phyloP scores from a whole-genome alignment of 2,329 filamentous ascomycete species.

The Ophiosphaerella herpotricha region DNA sequence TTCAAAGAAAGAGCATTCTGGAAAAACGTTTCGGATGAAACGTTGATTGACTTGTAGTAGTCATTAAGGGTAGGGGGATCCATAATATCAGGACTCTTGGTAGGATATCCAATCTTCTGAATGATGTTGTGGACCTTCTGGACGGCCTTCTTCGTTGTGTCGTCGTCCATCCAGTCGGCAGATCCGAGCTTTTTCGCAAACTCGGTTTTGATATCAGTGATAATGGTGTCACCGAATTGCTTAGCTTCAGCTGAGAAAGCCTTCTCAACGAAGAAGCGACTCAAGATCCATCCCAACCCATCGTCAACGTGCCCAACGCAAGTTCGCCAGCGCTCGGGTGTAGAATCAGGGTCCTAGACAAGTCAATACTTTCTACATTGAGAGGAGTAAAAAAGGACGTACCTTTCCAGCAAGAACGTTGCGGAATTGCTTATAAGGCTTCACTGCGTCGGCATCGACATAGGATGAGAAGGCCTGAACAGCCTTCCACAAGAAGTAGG shows the following conservation, averaged over 20 bases:
- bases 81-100: slow-evolving; percentile 63
- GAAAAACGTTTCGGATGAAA: slow-evolving; percentile 61
- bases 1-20: slow-evolving; percentile 60
- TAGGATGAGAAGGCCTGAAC: slow-evolving; percentile 58
- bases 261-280: slow-evolving; percentile 71
- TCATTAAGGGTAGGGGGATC: slow-evolving; percentile 60
- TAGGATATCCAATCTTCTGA: slow-evolving; percentile 71
- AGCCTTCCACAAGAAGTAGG: slow-evolving; percentile 69
- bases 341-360: slow-evolving; percentile 60
- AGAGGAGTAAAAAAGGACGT: not conserved
- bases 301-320: slow-evolving; percentile 64
- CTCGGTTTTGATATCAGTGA: slow-evolving; percentile 70
- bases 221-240: slow-evolving; percentile 68
- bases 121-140: slow-evolving; percentile 69
- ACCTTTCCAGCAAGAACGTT: slow-evolving; percentile 64
- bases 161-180: slow-evolving; percentile 68
- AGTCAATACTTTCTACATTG: slow-evolving; percentile 17
- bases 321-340: slow-evolving; percentile 68
- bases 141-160: slow-evolving; percentile 63
- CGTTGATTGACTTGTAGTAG: slow-evolving; percentile 61
- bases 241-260: slow-evolving; percentile 70
- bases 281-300: slow-evolving; percentile 69
- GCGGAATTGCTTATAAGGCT: slow-evolving; percentile 63
- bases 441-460: slow-evolving; percentile 64
- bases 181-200: slow-evolving; percentile 65